Base-by-base conservation (phyloP, 331 rosid genomes). In the Malus hybrid region DNA sequence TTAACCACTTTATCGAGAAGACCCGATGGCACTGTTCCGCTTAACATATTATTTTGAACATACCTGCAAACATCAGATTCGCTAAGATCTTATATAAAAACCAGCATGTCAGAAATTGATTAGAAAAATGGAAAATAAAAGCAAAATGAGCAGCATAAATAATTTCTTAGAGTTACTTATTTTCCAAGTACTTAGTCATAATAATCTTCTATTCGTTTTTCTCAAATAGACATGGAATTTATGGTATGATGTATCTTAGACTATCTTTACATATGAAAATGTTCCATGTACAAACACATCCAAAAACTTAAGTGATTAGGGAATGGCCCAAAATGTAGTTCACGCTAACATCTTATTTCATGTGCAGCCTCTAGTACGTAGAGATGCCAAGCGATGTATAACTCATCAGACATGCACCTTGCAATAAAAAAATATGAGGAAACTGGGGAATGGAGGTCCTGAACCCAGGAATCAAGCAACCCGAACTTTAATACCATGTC, bases 11-110 rank as follows among this genome's bases (percentile, higher is more conserved):
- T 85, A 60, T 79, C 86, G 65, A 81, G 77, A 76, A 92, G 97
- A 69, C 84, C 83, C 3, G 84, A 73, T 5, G 99, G 99, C 59
- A 94, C 78, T 5, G 84, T 80, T 86, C 99, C 99, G 18, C 91
- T 87, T 82, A 94, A 72, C 91, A 70, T 68, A 78, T 94, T 94
- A 78, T 92, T 90, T 86, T 92, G 96, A 84, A 92, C 89, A 80
- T 92, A 82, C 86, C 97, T 94, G 87, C 82, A 82, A 39, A 39
- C 75, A 80, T 74, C 76, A 83, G 20, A 85, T 52, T 76, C 67
- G 65, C 71, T 61, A 64, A 29, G 60, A 36, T 28, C 36, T 61
- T 50, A 56, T 6, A 54, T 69, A 42, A 68, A 19, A 55, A n/a
- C 16, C 63, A 64, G 42, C 28, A 18, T 18, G 62, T 20, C 59